Conservation (phyloP, 176 grass and related monocot genomes). For the Oryza meyeriana region DNA sequence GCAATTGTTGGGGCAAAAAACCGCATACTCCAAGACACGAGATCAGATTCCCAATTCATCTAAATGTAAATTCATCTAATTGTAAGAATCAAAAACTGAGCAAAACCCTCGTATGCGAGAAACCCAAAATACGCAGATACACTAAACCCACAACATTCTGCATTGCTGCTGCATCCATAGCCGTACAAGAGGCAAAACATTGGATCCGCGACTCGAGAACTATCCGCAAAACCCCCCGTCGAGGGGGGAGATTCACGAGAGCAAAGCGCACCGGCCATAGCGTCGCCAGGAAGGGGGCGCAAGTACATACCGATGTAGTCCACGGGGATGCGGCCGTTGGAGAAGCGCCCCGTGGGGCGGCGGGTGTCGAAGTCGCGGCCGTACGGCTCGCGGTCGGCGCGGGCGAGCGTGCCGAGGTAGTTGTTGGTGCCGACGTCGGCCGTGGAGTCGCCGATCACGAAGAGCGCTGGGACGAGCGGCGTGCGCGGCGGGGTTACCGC, state of each 20-base stretch:
- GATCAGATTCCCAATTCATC: neutral
- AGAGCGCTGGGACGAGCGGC: slow-evolving; percentile 61
- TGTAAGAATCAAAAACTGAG: neutral
- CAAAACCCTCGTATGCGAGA: neutral
- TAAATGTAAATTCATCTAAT: neutral
- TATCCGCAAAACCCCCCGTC: neutral
- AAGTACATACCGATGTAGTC: slow-evolving; percentile 59
- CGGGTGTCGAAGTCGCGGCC: slow-evolving; percentile 75
- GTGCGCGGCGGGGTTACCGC: neutral
- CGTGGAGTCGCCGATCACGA: slow-evolving; percentile 81
- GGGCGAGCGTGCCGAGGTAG: slow-evolving; percentile 68
- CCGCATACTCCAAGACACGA: neutral
- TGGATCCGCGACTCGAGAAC: neutral
- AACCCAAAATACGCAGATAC: neutral
- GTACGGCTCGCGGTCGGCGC: slow-evolving; percentile 61
- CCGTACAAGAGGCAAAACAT: neutral
- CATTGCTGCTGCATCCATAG: neutral
- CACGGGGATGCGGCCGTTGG: slow-evolving; percentile 79
- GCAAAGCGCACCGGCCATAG: neutral
- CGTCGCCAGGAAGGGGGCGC: neutral
- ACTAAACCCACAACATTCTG: neutral
- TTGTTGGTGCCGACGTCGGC: slow-evolving; percentile 90
- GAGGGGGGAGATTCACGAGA: neutral
- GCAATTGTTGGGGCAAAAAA: neutral
- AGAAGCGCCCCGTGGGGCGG: slow-evolving; percentile 79